Conservation (phyloP, 148 eudicot species). For the Vaccinium darrowii region DNA sequence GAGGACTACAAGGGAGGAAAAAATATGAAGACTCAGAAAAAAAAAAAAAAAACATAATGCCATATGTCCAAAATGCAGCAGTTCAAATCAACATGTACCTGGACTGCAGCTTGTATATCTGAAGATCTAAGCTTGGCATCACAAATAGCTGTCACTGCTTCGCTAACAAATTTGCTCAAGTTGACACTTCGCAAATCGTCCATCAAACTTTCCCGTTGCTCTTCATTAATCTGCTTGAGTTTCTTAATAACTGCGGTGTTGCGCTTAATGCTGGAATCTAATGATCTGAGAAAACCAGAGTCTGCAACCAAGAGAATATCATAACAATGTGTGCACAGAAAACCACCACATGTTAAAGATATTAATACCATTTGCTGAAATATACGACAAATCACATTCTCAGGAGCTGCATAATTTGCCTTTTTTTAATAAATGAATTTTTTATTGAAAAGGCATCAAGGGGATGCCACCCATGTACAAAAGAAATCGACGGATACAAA, state of each 20-base stretch:
- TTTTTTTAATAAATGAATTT: too few relatives aligned
- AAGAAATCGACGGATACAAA: neutral
- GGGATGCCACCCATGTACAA: too few relatives aligned
- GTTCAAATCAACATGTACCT: slow-evolving; percentile 42
- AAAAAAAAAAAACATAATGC: neutral
- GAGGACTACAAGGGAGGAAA: neutral
- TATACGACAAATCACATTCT: neutral
- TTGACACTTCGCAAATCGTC: slow-evolving; percentile 89
- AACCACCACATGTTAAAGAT: neutral
- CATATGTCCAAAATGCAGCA: neutral
- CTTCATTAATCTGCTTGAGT: slow-evolving; percentile 94
- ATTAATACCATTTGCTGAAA: slow-evolving; percentile 1
- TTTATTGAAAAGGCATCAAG: too few relatives aligned
- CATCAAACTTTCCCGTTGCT: slow-evolving; percentile 90
- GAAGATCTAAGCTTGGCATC: slow-evolving; percentile 90
- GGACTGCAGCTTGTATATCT: slow-evolving; percentile 96
- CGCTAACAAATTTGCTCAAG: slow-evolving; percentile 95
- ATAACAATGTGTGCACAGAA: slow-evolving; percentile 3
- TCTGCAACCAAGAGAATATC: slow-evolving; percentile 44
- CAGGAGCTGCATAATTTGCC: neutral
- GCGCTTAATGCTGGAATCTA: slow-evolving; percentile 95
- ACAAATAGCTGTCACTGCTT: slow-evolving; percentile 92
- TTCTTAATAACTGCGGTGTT: slow-evolving; percentile 98
- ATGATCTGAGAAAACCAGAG: slow-evolving; percentile 68
- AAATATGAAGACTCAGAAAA: neutral